phyloP scores from a whole-genome alignment of 2,329 filamentous ascomycete species.

The Colletotrichum caudatum region DNA sequence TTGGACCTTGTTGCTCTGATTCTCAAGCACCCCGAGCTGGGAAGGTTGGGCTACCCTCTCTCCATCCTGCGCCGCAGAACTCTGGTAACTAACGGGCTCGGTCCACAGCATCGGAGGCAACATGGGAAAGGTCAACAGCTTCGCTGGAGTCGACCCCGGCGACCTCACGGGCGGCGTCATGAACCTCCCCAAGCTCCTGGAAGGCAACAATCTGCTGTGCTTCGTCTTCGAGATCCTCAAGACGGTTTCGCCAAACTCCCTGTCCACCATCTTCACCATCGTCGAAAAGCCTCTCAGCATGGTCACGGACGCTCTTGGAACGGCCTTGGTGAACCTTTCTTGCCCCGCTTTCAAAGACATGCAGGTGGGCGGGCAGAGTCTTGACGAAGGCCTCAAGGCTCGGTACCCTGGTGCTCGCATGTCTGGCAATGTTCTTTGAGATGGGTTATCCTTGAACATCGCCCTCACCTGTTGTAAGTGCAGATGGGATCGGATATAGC shows the following conservation, averaged over 20 bases:
- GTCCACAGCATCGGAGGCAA: constrained; percentile 62
- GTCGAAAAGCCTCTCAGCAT: constrained; percentile 49
- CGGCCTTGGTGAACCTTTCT: constrained; percentile 45
- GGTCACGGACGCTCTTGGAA: constrained; percentile 50
- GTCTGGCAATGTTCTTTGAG: constrained; percentile 20
- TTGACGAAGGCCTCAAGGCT: constrained; percentile 28
- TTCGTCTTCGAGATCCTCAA: constrained; percentile 54
- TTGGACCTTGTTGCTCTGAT: constrained; percentile 55
- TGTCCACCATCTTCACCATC: constrained; percentile 53
- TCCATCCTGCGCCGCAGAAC: too few species aligned
- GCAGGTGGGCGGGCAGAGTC: constrained; percentile 44
- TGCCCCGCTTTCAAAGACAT: constrained; percentile 50
- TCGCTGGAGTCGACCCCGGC: constrained; percentile 58
- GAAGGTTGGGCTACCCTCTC: constrained; percentile 21
- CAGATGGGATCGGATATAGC: too few species aligned
- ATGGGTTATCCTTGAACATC: not conserved
- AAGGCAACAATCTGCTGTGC: constrained; percentile 62
- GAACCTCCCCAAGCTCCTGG: constrained; percentile 54
- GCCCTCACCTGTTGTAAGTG: not conserved
- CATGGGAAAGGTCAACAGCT: constrained; percentile 62
- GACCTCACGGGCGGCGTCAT: constrained; percentile 59
- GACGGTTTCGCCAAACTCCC: constrained; percentile 56
- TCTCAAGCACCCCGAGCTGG: constrained; percentile 56
- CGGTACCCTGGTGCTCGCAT: constrained; percentile 27
- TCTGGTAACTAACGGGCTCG: not conserved